Conservation (phyloP, 345 rosid species). For the Ceriops decandra region DNA sequence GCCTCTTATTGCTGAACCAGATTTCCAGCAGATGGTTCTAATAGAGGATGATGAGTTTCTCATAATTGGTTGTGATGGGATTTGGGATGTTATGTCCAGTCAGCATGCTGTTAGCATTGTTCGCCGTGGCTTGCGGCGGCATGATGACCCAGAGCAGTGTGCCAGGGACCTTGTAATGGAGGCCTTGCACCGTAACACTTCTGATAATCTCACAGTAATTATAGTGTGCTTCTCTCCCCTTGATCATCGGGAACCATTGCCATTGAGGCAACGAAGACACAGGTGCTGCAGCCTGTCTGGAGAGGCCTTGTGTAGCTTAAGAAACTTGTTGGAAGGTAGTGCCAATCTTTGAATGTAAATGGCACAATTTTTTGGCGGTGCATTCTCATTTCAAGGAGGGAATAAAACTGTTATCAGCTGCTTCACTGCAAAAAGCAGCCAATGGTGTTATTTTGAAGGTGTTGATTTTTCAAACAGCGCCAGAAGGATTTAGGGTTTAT, state of each 20-base stretch:
- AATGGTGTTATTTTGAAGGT: conserved; percentile 32
- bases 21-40: conserved; percentile 47
- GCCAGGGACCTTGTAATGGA: conserved; percentile 79
- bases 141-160: conserved; percentile 66
- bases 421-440: conserved; percentile 40
- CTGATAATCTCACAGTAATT: conserved; percentile 75
- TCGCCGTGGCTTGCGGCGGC: conserved; percentile 52
- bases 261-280: conserved; percentile 38
- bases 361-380: conserved; percentile 7
- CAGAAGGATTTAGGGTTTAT: conserved; percentile 11
- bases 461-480: conserved; percentile 15
- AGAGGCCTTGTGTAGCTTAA: conserved; percentile 62
- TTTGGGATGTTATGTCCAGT: conserved; percentile 91
- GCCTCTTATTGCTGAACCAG: conserved; percentile 82
- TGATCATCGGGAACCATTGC: conserved; percentile 38
- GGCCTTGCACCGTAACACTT: conserved; percentile 52
- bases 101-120: conserved; percentile 74
- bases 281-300: conserved; percentile 61
- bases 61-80: conserved; percentile 83
- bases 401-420: conserved; percentile 33
- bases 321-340: conserved; percentile 48
- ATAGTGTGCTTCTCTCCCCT: conserved; percentile 59
- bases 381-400: not conserved
- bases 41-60: conserved; percentile 90
- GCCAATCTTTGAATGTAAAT: conserved; percentile 29